Conservation (phyloP, 495 filamentous ascomycete species). For the Endocarpon pusillum region DNA sequence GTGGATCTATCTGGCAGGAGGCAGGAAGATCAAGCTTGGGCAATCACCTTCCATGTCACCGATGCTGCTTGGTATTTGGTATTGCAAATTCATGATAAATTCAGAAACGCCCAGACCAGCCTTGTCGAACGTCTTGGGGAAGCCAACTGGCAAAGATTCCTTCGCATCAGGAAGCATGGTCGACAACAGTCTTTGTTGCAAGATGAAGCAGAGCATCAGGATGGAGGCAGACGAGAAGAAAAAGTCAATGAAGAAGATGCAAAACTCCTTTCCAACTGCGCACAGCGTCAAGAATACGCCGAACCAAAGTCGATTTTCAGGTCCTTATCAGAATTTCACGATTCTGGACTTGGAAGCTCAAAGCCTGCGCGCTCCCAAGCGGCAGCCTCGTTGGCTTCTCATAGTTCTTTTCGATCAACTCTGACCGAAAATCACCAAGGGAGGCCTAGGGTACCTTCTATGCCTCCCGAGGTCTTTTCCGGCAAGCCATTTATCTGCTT, state of each 20-base stretch:
- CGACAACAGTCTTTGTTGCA: too few relatives aligned
- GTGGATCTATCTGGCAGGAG: too few relatives aligned
- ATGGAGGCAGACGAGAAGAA: too few relatives aligned
- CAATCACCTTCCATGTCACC: conserved; percentile 7
- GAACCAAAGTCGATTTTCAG: conserved; percentile 3
- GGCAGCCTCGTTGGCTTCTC: conserved; percentile 3
- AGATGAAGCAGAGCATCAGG: too few relatives aligned
- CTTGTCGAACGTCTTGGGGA: conserved; percentile 9
- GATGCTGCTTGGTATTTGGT: conserved; percentile 4
- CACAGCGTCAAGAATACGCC: background rate
- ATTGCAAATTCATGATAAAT: conserved; percentile 6
- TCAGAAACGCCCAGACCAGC: background rate
- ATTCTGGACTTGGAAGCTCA: conserved; percentile 8
- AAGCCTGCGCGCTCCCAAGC: conserved; percentile 2
- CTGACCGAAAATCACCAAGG: background rate
- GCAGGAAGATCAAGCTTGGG: too few relatives aligned
- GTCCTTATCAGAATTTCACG: conserved; percentile 5
- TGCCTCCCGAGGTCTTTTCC: conserved; percentile 4
- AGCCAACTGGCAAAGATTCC: conserved; percentile 9
- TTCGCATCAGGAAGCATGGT: background rate
- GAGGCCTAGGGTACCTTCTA: conserved; percentile 4
- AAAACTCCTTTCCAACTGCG: too few relatives aligned
- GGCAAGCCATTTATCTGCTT: conserved; percentile 8
- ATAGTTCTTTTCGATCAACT: conserved; percentile 9
- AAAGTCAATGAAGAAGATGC: too few relatives aligned